Conservation (phyloP, 2,329 filamentous ascomycete species). For the Fusarium virguliforme region DNA sequence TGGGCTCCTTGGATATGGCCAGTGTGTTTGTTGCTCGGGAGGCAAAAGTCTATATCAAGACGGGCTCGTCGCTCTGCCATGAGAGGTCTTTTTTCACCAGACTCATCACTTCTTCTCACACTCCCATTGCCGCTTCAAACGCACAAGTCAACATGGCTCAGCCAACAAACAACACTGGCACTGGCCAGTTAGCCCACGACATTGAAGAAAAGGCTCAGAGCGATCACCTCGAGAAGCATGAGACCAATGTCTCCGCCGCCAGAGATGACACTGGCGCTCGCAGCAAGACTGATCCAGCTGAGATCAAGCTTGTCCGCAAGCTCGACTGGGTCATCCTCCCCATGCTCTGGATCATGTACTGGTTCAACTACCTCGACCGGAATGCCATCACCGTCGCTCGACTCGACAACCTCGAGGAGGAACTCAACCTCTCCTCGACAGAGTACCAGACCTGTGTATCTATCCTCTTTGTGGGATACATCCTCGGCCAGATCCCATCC, state of each 20-base stretch:
- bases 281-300: constrained; percentile 38
- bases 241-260: constrained; percentile 14
- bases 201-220: constrained; percentile 33
- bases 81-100: not conserved
- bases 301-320: constrained; percentile 43
- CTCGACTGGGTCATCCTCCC: constrained; percentile 46
- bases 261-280: constrained; percentile 39
- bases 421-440: constrained; percentile 44
- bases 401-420: constrained; percentile 53
- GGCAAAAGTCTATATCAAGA: constrained; percentile 25
- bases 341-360: constrained; percentile 60
- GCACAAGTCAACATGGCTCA: constrained; percentile 8
- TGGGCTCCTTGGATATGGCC: constrained; percentile 8
- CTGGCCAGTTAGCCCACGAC: not conserved
- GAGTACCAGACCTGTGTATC: constrained; percentile 51
- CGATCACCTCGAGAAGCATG: constrained; percentile 32
- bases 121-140: too few species aligned
- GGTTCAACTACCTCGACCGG: constrained; percentile 63
- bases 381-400: constrained; percentile 65
- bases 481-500: constrained; percentile 59
- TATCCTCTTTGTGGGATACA: constrained; percentile 61
- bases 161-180: not conserved
- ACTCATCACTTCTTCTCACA: not conserved
- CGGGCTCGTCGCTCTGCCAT: not conserved
- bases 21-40: constrained; percentile 6